Percentiles rank a stretch among this genome's conserved stretches.
These are phyloP conservation scores for Globisporangium radiosum DNA, from an alignment of 352 stramenopile species.

Conservation along the genomic window DNA sequence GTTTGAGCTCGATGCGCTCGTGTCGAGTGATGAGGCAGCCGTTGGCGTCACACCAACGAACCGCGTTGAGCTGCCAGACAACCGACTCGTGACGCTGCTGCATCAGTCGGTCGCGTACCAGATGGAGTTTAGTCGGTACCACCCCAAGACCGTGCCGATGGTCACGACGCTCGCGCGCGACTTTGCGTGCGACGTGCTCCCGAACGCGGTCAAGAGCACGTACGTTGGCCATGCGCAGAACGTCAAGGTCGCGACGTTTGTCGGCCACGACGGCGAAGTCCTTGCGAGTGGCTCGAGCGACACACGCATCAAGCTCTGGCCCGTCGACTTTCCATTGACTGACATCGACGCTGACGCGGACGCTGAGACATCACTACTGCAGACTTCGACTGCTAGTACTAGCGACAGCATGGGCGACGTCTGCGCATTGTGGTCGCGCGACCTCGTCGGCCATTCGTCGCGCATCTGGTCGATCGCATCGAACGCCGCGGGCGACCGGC, in stretches of 20 bases:
- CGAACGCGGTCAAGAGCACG: slow-evolving; percentile 80
- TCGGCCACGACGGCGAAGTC: slow-evolving; percentile 77
- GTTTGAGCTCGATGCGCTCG: slow-evolving; percentile 71
- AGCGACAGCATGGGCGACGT: slow-evolving; percentile 28
- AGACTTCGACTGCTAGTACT: background rate
- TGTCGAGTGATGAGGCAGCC: slow-evolving; percentile 35
- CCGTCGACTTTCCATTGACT: slow-evolving; percentile 39
- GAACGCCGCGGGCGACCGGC: slow-evolving; percentile 51
- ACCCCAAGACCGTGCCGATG: slow-evolving; percentile 81
- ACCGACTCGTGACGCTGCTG: slow-evolving; percentile 72
- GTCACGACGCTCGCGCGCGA: slow-evolving; percentile 77
- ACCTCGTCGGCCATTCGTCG: slow-evolving; percentile 72
- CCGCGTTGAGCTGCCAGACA: slow-evolving; percentile 51
- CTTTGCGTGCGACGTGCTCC: slow-evolving; percentile 84
- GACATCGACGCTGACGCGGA: background rate
- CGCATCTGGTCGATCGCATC: slow-evolving; percentile 79
- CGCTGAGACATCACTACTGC: too few relatives aligned
- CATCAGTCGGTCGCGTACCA: slow-evolving; percentile 86
- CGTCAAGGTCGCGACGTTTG: slow-evolving; percentile 86
- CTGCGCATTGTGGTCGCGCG: slow-evolving; percentile 46
- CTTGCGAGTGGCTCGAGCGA: slow-evolving; percentile 83
- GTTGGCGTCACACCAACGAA: background rate
- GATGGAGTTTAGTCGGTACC: slow-evolving; percentile 87
- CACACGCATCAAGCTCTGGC: slow-evolving; percentile 83
- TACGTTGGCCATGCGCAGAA: slow-evolving; percentile 84